Base-by-base conservation (phyloP, 257 asterid genomes). In the Paulownia fortunei region DNA sequence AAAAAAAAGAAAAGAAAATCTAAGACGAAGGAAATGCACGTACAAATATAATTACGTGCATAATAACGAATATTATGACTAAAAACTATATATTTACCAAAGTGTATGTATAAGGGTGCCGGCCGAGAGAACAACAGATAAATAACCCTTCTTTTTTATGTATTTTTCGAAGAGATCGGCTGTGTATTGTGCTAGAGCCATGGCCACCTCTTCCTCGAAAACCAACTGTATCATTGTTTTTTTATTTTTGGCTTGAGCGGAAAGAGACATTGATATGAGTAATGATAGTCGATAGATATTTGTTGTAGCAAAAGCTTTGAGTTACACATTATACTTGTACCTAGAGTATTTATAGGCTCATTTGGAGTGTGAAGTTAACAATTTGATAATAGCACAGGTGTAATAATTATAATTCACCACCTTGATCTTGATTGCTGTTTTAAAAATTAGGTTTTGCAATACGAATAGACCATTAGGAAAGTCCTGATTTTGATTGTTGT, bases 61-160 rank as follows among this genome's bases (percentile, higher is more conserved):
- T n/a, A n/a, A n/a, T n/a, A n/a, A n/a, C n/a, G n/a, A n/a, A n/a
- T n/a, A n/a, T n/a, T n/a, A n/a, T n/a, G n/a, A n/a, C n/a, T n/a
- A n/a, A n/a, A n/a, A n/a, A n/a, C n/a, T n/a, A 9, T n/a, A 5
- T 27, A 39, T 1, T 34, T 49, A 85, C 92, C 92, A 85, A 79
- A 87, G 60, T 3, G 92, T 83, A 6, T 83, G 81, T 27, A 87
- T 87, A 10, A 85, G 81, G 58, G 82, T 47, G 19, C 89, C 89
- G 21, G 89, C 89, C 5, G 91, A 87, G 68, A 87, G 89, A 11
- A 87, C 91, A 46, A 85, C 87, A 39, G 82, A 70, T 84, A 85
- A 87, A 67, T 85, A 83, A 24, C 84, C 85, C 44, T 85, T 87
- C n/a, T 76, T 69, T 36, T 24, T 30, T 73, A 85, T 67, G 67